Evolutionary conservation across 2,329 filamentous ascomycete genomes (phyloP), one percentile per base, ranked within the genome.

Genomic region (Beauveria rudraprayagi): DNA sequence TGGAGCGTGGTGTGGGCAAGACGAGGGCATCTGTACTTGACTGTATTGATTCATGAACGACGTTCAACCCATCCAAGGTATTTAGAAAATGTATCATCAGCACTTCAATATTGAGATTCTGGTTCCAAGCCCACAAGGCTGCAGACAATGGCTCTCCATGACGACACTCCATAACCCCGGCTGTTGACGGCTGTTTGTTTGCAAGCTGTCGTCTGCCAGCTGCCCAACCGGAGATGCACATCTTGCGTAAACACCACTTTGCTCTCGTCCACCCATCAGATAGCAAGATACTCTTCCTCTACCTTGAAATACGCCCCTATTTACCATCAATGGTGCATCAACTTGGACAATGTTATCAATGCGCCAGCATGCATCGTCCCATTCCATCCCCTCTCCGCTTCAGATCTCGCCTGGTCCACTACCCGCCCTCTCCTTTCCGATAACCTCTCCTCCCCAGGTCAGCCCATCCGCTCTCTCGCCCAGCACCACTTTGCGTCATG

Each of bases 401-500:
- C 10, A 60, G 58, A 60, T 60, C 58, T 60, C 26, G 22, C 50
- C 26, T 43, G 30, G 58, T 48, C 58, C 51, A 47, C 26, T 26
- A 41, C 58, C 58, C 58, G 50, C 50, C 43, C 11, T 48, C 43
- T 28, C 9, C 30, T 54, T 6, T 22, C 43, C 54, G 58, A 54
- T 37, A 37, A 37, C 34, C 34, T 54, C 54, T 30, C 16, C 40
- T 47, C 22, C 34, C 41, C 16, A 54, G 48, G 48, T 60, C 51
- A 41, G 58, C 50, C 58, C 58, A 60, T 52, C 24, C 48, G 48
- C 14, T 34, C 22, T 17, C 56, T 30, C 47, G 17, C n/a, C 43
- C 54, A 51, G 22, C 56, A 59, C 56, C 56, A 59, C 56, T 52
- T 17, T 52, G 22, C 56, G 56, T 51, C 56, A 58, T 30, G 19